Evolutionary conservation across 768 basidiomycete species (phyloP).

Genomic region (Boletales sp.): DNA sequence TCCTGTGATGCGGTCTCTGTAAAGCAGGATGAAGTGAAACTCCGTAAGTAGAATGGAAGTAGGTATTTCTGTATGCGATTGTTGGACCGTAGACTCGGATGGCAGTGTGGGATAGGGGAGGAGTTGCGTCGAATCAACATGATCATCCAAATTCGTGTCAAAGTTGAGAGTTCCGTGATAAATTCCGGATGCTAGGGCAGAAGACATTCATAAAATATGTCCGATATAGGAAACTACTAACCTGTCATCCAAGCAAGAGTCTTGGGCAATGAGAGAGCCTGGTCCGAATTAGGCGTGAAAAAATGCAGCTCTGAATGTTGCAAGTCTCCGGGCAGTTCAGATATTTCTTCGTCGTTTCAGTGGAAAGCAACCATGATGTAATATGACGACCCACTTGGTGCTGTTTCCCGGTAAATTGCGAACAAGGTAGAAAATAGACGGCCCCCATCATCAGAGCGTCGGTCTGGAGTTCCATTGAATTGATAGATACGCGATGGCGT

Average conservation of each 20-base stretch:
- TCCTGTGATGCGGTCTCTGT: constrained; percentile 71
- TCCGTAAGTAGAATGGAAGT: constrained; percentile 81
- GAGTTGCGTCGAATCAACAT: constrained; percentile 74
- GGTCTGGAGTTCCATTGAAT: constrained; percentile 68
- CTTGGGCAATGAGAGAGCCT: constrained; percentile 66
- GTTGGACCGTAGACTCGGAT: constrained; percentile 18
- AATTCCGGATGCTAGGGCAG: constrained; percentile 68
- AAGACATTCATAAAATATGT: background rate
- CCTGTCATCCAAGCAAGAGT: constrained; percentile 91
- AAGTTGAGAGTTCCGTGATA: constrained; percentile 82
- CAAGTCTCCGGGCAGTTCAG: constrained; percentile 82
- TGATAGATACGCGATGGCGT: constrained; percentile 91
- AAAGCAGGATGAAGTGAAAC: constrained; percentile 88
- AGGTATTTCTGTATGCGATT: constrained; percentile 44
- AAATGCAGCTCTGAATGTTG: constrained; percentile 78
- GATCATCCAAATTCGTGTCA: constrained; percentile 63
- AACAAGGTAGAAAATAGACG: constrained; percentile 76
- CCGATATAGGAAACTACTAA: constrained; percentile 28
- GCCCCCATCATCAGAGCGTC: constrained; percentile 68
- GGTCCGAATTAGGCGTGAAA: constrained; percentile 67
- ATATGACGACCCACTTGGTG: constrained; percentile 64
- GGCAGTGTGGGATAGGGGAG: constrained; percentile 65
- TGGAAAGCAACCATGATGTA: background rate
- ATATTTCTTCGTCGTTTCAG: constrained; percentile 61
- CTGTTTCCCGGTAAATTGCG: constrained; percentile 64